Conservation (phyloP, 2,329 filamentous ascomycete species). For the Rasamsonia emersonii region DNA sequence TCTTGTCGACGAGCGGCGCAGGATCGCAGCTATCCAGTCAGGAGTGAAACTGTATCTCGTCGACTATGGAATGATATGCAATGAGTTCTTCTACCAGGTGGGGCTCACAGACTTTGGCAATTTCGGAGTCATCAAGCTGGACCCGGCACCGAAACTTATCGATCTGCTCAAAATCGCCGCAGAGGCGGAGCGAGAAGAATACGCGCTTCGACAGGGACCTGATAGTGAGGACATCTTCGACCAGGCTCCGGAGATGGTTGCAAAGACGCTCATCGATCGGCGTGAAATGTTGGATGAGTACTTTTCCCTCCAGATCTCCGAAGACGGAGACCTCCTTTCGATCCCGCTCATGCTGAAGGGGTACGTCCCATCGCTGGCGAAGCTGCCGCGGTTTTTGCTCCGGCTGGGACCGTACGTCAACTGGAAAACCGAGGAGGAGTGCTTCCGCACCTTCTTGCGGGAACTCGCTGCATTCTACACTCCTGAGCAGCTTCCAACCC, state of each 20-base stretch:
- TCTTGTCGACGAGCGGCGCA: slow-evolving; percentile 75
- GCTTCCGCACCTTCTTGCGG: slow-evolving; percentile 74
- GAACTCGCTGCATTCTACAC: slow-evolving; percentile 88
- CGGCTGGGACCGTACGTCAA: slow-evolving; percentile 79
- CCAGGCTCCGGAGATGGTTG: slow-evolving; percentile 57
- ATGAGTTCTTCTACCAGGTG: slow-evolving; percentile 92
- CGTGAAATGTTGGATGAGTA: slow-evolving; percentile 88
- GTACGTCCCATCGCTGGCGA: slow-evolving; percentile 76
- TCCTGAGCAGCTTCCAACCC: slow-evolving; percentile 67
- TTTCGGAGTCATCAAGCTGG: slow-evolving; percentile 75
- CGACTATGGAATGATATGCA: slow-evolving; percentile 80
- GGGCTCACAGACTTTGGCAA: slow-evolving; percentile 94
- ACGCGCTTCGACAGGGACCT: slow-evolving; percentile 3
- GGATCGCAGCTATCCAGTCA: slow-evolving; percentile 85
- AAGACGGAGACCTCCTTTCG: slow-evolving; percentile 64
- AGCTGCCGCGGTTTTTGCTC: slow-evolving; percentile 81
- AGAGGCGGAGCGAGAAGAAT: slow-evolving; percentile 55
- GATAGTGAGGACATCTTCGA: slow-evolving; percentile 58
- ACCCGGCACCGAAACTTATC: slow-evolving; percentile 62
- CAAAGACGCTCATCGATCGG: slow-evolving; percentile 60
- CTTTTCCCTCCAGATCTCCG: slow-evolving; percentile 76
- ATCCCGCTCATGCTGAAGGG: slow-evolving; percentile 83
- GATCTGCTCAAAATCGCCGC: slow-evolving; percentile 67
- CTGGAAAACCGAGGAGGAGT: slow-evolving; percentile 76
- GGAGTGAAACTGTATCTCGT: slow-evolving; percentile 87